A percentile compares a stretch with the other conserved stretches of the same genome.
These are phyloP conservation scores for Rubus idaeus DNA, from an alignment of 306 rosid species.

Conservation along the genomic window DNA sequence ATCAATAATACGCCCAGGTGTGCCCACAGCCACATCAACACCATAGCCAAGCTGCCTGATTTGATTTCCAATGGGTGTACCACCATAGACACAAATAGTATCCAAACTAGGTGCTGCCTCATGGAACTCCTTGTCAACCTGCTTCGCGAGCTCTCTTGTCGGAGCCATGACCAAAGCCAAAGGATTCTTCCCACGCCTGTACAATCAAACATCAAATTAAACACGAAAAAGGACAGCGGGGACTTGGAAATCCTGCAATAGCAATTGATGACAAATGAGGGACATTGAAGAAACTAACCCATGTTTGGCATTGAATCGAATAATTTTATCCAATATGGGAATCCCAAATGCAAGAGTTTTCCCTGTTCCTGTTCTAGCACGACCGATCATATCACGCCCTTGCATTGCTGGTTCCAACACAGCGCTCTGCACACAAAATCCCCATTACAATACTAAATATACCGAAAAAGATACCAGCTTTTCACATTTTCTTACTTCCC, in stretches of 20 bases:
- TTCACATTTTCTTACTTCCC: background rate
- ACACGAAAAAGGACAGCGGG: background rate
- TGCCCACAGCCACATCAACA: conserved; percentile 90
- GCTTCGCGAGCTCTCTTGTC: conserved; percentile 85
- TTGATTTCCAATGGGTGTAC: conserved; percentile 76
- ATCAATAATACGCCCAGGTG: conserved; percentile 94
- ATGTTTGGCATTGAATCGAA: conserved; percentile 68
- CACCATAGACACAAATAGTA: conserved; percentile 91
- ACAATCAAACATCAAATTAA: conserved; percentile 19
- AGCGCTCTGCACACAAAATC: conserved; percentile 52
- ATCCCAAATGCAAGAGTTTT: conserved; percentile 98
- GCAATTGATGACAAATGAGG: background rate
- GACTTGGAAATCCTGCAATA: too few relatives aligned
- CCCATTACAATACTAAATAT: conserved; percentile 5
- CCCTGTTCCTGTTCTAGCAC: conserved; percentile 99
- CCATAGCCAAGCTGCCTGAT: conserved; percentile 86
- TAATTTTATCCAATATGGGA: conserved; percentile 82
- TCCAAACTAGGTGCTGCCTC: conserved; percentile 87
- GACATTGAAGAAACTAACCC: conserved; percentile 52
- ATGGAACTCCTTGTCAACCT: conserved; percentile 82
- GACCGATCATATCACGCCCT: conserved; percentile 98
- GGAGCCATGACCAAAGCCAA: conserved; percentile 97
- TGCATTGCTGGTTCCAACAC: conserved; percentile 98
- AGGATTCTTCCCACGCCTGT: conserved; percentile 79
- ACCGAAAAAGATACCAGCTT: background rate